Percentiles rank a stretch among this genome's conserved stretches.
phyloP scores from a whole-genome alignment of 768 basidiomycete genomes.

The Leccinellum rugosiceps region DNA sequence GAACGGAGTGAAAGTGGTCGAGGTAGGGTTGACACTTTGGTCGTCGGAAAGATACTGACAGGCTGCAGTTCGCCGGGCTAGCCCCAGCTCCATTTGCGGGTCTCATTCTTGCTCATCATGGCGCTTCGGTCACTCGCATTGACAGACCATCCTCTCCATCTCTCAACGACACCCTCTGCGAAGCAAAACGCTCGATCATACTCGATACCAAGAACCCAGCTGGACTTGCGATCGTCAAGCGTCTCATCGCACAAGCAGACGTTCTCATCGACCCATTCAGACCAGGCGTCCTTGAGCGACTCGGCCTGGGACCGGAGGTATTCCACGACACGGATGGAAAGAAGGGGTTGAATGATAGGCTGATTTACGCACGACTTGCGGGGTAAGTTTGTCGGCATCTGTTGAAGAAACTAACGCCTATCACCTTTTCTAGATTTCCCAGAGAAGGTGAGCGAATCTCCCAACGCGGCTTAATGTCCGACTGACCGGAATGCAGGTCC shows the following conservation, averaged over 20 bases:
- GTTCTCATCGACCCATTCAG: slow-evolving; percentile 82
- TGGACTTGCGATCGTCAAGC: slow-evolving; percentile 54
- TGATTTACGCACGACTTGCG: slow-evolving; percentile 72
- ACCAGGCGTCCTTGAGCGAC: slow-evolving; percentile 76
- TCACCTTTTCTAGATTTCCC: slow-evolving; percentile 46
- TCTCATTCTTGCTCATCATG: slow-evolving; percentile 74
- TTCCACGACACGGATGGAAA: slow-evolving; percentile 52
- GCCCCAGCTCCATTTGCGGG: slow-evolving; percentile 82
- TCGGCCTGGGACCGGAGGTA: slow-evolving; percentile 73
- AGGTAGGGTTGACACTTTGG: slow-evolving; percentile 28
- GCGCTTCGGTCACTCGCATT: slow-evolving; percentile 72
- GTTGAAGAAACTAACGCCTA: background rate
- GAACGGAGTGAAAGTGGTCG: slow-evolving; percentile 48
- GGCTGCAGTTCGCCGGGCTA: slow-evolving; percentile 68
- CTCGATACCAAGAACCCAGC: slow-evolving; percentile 61
- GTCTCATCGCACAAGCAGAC: slow-evolving; percentile 65
- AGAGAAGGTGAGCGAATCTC: slow-evolving; percentile 45
- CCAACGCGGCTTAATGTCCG: slow-evolving; percentile 1
- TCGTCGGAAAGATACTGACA: background rate
- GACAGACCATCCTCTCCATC: slow-evolving; percentile 50
- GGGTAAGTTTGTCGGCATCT: slow-evolving; percentile 48
- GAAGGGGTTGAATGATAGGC: slow-evolving; percentile 53
- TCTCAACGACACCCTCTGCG: slow-evolving; percentile 53
- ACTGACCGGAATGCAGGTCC: slow-evolving; percentile 44
- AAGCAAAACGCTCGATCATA: slow-evolving; percentile 73